Conservation (phyloP, 2,329 filamentous ascomycete genomes). For the Aspergillus fumigatus region DNA sequence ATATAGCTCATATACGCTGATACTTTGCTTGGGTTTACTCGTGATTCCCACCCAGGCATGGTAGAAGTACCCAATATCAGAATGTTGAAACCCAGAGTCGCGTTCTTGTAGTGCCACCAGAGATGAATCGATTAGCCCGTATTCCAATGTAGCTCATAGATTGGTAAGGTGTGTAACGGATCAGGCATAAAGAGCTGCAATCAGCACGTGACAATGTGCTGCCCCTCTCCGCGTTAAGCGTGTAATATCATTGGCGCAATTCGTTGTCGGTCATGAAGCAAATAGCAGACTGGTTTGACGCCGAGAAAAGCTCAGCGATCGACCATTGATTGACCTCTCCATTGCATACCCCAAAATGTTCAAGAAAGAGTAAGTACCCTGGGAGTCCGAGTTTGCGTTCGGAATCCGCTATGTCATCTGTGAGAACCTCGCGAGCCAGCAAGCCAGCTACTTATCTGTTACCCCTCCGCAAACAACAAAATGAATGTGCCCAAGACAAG, state of each 20-base stretch:
- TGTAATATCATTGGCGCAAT: conserved; percentile 17
- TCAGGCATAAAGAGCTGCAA: background rate
- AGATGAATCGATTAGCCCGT: background rate
- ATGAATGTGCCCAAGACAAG: background rate
- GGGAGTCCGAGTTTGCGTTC: background rate
- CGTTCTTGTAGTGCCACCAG: background rate
- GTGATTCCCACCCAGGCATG: conserved; percentile 1
- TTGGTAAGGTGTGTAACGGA: background rate
- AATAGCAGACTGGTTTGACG: background rate
- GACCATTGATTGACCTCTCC: conserved; percentile 3
- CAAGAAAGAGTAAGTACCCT: conserved; percentile 73
- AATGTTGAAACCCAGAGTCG: background rate
- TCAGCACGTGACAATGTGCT: conserved; percentile 13
- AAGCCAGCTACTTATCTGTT: background rate
- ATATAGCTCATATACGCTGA: background rate
- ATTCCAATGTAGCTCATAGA: background rate
- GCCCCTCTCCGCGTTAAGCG: conserved; percentile 23
- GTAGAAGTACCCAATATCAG: background rate
- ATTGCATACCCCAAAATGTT: conserved; percentile 59
- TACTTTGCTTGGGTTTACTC: conserved; percentile 1
- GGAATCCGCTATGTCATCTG: background rate
- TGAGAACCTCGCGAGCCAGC: background rate
- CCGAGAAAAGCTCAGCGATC: conserved; percentile 1
- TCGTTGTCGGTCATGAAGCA: background rate
- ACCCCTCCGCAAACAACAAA: background rate